Percentiles rank a stretch among this genome's conserved stretches.
phyloP scores from a whole-genome alignment of 176 grass and related monocot species.

The Lolium perenne region DNA sequence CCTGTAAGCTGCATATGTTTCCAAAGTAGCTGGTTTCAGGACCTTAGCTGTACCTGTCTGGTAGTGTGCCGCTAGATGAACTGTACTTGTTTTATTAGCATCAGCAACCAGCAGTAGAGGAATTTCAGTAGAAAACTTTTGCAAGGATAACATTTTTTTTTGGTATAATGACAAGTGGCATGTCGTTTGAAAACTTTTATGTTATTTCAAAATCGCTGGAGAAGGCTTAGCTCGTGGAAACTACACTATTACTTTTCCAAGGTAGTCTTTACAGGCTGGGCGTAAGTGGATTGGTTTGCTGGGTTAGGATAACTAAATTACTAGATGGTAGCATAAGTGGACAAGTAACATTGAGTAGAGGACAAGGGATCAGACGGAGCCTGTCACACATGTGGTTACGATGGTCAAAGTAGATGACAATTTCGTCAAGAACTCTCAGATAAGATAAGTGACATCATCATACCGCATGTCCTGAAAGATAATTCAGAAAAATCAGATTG shows the following conservation, averaged over 20 bases:
- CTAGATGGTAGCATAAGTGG: conserved; percentile 27
- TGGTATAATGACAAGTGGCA: background rate
- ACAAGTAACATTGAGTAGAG: conserved; percentile 39
- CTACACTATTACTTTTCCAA: background rate
- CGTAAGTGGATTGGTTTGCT: conserved; percentile 26
- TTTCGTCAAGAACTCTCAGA: conserved; percentile 46
- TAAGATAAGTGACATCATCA: conserved; percentile 27
- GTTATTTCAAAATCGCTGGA: background rate
- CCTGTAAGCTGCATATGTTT: conserved; percentile 64
- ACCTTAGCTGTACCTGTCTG: conserved; percentile 38
- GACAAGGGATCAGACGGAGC: conserved; percentile 39
- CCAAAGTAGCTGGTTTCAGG: conserved; percentile 41
- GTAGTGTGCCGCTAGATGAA: conserved; percentile 25
- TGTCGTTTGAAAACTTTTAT: background rate
- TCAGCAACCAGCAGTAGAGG: conserved; percentile 22
- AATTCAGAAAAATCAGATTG: background rate
- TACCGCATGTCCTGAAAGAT: background rate
- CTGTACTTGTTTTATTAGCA: conserved; percentile 40
- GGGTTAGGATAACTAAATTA: conserved; percentile 31
- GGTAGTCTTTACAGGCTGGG: background rate
- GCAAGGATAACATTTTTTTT: background rate
- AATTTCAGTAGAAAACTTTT: background rate
- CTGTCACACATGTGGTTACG: conserved; percentile 16
- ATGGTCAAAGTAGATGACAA: conserved; percentile 55
- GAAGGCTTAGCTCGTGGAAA: conserved; percentile 5